Evolutionary conservation across 73 alveolate genomes (phyloP), one percentile per base, ranked within the genome.

Genomic region (Stentor coeruleus): DNA sequence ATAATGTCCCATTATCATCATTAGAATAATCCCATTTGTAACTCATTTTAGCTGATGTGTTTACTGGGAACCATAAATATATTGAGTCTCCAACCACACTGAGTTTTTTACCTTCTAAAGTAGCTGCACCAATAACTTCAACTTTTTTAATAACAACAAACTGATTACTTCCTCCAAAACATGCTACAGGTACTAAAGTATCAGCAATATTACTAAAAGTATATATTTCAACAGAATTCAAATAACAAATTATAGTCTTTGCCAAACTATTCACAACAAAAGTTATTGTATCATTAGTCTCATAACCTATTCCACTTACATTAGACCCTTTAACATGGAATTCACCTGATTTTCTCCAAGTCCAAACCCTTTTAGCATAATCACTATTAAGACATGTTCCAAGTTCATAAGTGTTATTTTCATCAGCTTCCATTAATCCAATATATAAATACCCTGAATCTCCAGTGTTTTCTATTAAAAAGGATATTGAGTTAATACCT

Each of bases 321-420:
- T 0, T n/a, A 37, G 59, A 37, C 20, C 72, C 83, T 75, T 40
- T 75, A 37, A n/a, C 38, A 75, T 75, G 77, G 37, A 37, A 75
- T 2, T 75, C 83, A 37, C 83, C 83, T 15, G 59, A 39, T 75
- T 37, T 39, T 37, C 39, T 75, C 83, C 83, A 75, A 38, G 83
- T 20, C 74, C 72, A 75, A 14, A 3, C 28, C 38, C 38, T 39
- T 39, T n/a, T 31, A 39, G 39, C 33, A 2, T 35, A n/a, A 40
- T 31, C 77, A n/a, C 37, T 39, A 20, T 35, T 35, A 3, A 40
- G 41, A 2, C 58, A 75, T 14, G 26, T 66, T 11, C 49, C n/a
- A 0, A 66, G 41, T 20, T 75, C 58, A 28, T 39, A 75, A 38
- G 11, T 60, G 30, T 39, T 75, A 75, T 31, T 75, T 20, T 75